Percentiles rank a stretch among this genome's conserved stretches.
Conservation (phyloP, 1,284 basidiomycete species). For the Cutaneotrichosporon mucoides region DNA sequence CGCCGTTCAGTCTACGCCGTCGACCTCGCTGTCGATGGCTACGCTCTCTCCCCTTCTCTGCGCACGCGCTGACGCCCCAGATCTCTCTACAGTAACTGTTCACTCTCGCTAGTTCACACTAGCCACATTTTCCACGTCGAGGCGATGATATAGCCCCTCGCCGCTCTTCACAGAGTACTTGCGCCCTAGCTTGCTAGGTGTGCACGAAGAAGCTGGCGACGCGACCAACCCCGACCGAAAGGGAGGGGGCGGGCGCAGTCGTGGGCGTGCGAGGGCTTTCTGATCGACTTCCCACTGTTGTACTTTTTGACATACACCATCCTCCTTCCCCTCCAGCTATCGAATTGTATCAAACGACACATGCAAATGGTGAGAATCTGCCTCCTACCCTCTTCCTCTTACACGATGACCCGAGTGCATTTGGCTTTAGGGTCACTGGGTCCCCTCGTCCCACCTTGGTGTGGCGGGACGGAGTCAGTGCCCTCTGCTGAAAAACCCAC, state of each 20-base stretch:
- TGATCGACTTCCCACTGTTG: conserved; percentile 47
- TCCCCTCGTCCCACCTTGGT: conserved; percentile 7
- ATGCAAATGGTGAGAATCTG: conserved; percentile 4
- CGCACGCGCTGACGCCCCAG: conserved; percentile 12
- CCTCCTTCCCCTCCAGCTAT: too few species aligned
- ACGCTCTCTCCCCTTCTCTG: too few species aligned
- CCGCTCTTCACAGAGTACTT: conserved; percentile 49
- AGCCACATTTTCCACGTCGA: conserved; percentile 50
- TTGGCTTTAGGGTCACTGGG: conserved; percentile 45
- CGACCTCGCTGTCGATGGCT: too few species aligned
- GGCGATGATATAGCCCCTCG: conserved; percentile 47
- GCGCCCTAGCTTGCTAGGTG: conserved; percentile 7
- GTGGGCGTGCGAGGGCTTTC: conserved; percentile 47
- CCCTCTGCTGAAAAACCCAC: conserved; percentile 48
- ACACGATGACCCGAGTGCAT: conserved; percentile 49
- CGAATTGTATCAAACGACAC: too few species aligned
- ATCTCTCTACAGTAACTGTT: conserved; percentile 49
- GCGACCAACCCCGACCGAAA: conserved; percentile 22
- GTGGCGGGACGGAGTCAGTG: conserved; percentile 1
- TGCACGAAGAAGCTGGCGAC: conserved; percentile 48
- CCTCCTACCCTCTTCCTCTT: not conserved
- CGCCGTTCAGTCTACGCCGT: too few species aligned
- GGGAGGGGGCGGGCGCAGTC: conserved; percentile 24
- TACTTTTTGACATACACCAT: not conserved
- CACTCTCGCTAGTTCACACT: conserved; percentile 49